These are phyloP conservation scores for Talaromyces sp. DNA, from an alignment of 2,329 filamentous ascomycete species.

Conservation along the genomic window DNA sequence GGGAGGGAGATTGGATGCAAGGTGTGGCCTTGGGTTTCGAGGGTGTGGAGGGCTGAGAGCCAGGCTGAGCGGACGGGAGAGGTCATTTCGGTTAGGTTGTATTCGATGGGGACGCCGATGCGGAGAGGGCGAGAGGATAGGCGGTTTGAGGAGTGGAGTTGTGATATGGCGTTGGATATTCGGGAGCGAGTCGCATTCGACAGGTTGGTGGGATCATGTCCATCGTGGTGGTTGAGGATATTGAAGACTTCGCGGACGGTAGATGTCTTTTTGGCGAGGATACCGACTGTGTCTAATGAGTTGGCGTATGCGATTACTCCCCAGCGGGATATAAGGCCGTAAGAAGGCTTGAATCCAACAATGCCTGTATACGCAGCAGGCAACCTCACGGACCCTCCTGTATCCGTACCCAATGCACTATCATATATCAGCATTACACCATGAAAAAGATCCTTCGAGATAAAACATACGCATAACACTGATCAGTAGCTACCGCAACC, in stretches of 20 bases:
- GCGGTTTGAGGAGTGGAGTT: slow-evolving; percentile 26
- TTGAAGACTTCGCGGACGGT: slow-evolving; percentile 54
- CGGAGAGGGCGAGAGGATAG: slow-evolving; percentile 38
- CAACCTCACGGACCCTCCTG: slow-evolving; percentile 81
- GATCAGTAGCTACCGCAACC: slow-evolving; percentile 68
- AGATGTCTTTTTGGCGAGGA: slow-evolving; percentile 61
- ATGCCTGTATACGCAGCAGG: slow-evolving; percentile 83
- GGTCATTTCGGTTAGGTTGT: slow-evolving; percentile 81
- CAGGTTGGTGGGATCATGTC: slow-evolving; percentile 72
- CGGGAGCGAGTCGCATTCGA: slow-evolving; percentile 55
- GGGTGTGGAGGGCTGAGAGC: slow-evolving; percentile 58
- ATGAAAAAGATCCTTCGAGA: background rate
- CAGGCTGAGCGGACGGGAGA: slow-evolving; percentile 68
- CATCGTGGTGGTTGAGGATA: slow-evolving; percentile 61
- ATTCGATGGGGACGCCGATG: slow-evolving; percentile 68
- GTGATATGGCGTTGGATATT: slow-evolving; percentile 46
- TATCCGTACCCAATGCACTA: slow-evolving; percentile 85
- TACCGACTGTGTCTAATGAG: slow-evolving; percentile 84
- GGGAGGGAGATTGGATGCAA: slow-evolving; percentile 78
- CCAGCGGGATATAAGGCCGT: slow-evolving; percentile 80
- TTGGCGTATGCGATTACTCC: slow-evolving; percentile 91
- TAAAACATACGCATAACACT: slow-evolving; percentile 56
- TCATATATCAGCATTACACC: slow-evolving; percentile 17
- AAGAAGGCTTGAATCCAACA: slow-evolving; percentile 87
- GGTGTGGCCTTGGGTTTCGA: slow-evolving; percentile 66